phyloP scores from a whole-genome alignment of 169 alveolate species.

The Plasmodium vivax region DNA sequence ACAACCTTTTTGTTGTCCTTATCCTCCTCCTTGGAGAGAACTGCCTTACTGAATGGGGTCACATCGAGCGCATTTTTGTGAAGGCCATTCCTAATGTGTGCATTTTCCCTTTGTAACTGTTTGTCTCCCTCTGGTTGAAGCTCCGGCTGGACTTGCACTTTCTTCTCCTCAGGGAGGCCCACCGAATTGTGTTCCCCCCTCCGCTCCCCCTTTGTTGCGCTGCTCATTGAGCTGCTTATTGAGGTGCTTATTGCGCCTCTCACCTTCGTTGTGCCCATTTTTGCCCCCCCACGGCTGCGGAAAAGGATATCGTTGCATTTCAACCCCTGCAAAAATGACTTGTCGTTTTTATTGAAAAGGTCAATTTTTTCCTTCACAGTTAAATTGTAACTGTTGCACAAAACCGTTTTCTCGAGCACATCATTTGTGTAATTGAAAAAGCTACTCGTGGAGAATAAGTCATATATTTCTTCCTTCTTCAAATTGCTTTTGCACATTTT shows the following conservation, averaged over 20 bases:
- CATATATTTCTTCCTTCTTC: conserved; percentile 25
- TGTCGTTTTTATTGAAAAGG: conserved; percentile 50
- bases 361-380: conserved; percentile 42
- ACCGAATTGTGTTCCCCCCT: background rate
- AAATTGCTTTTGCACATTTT: conserved; percentile 49
- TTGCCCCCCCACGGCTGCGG: background rate
- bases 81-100: background rate
- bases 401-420: conserved; percentile 6
- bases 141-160: background rate
- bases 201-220: background rate
- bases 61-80: background rate
- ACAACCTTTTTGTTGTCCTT: background rate
- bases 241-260: background rate
- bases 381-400: conserved; percentile 40
- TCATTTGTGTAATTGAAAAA: conserved; percentile 4
- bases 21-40: background rate
- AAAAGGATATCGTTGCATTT: conserved; percentile 9
- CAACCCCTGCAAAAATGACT: conserved; percentile 1
- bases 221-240: background rate
- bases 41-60: background rate
- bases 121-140: background rate
- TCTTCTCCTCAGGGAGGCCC: background rate
- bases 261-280: background rate
- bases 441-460: background rate
- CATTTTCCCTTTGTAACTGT: background rate